Evolutionary conservation across 2,329 filamentous ascomycete genomes (phyloP), one percentile per base, ranked within the genome.

Genomic region (Phaeophleospora eucalypticola): DNA sequence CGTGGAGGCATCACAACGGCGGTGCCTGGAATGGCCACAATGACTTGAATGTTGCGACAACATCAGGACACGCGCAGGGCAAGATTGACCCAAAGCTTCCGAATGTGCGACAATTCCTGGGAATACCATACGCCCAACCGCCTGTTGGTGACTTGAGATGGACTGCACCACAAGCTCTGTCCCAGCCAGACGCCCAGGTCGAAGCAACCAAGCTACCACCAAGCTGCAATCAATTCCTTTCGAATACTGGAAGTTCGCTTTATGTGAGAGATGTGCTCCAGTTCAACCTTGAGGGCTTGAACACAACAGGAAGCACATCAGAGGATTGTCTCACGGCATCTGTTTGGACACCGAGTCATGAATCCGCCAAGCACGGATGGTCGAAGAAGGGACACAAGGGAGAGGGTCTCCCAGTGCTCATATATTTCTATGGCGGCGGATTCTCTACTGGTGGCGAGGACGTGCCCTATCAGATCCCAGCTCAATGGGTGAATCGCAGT

Each of bases 371-470:
- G 24, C 18, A 37, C 29, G 19, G 19, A 27, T 45, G 35, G 36
- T 29, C n/a, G 16, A 41, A 37, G 37, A 36, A 29, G 16, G 32
- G 38, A 41, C 29, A 43, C 17, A 10, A 15, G 16, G 2, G 15
- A n/a, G n/a, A 36, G 7, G 51, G 9, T 42, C 69, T 44, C 4
- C 75, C 75, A 1, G 74, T 77, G 0, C 57, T 74, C 4, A 66
- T 71, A 16, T 78, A 71, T 63, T 65, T 77, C 29, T 71, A 74
- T 33, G 75, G 75, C 3, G 75, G 75, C 14, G 69, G 69, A 2
- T 75, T 74, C 49, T 35, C 37, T 8, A 68, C 63, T 4, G 74
- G 74, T 21, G 72, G 72, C 18, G 58, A 70, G 12, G 64, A 71
- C 21, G 67, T 74, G 0, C 69, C 72, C 1, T 76, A 70, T 49